Base-by-base conservation (phyloP, 163 green algal species). In the Picocystis sp. region DNA sequence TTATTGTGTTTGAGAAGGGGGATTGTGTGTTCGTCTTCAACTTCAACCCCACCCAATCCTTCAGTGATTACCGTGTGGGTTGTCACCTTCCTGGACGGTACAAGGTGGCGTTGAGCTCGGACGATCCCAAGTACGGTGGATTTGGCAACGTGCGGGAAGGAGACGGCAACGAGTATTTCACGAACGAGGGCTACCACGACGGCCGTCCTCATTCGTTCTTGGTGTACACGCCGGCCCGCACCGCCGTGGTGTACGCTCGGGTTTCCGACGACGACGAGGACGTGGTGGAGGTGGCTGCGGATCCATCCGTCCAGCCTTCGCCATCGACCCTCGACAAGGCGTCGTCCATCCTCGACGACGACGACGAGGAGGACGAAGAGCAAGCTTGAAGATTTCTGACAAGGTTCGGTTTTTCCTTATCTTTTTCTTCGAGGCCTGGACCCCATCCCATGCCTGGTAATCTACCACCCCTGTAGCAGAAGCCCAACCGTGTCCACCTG, bases 11-110 rank as follows among this genome's bases (percentile, higher is more conserved):
- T 14, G 88, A 97, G 76, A 70, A 81, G 0, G 88, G 88, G 3
- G 78, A 86, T 3, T 68, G 93, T 34, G 60, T 97, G 25, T 97
- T 87, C 56, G 83, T 97, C 5, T 94, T 96, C 75, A 97, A 96
- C 72, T 94, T 87, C 55, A 78, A 73, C 19, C 87, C 77, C 29
- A 55, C 22, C 24, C 67, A 80, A 3, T 58, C 60, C 56, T 89
- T 83, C 48, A 78, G 81, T 45, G 73, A 67, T 14, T 74, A 83
- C 43, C 67, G 76, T 60, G 61, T 66, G 45, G 2, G 52, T 13
- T 57, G 52, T 12, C 29, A 52, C 22, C 47, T 8, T 2, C 22
- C 8, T 42, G 46, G 61, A 34, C 11, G 17, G 17, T 19, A 19
- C 17, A 19, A 89, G 74, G 64, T 95, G 17, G 68, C 86, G 50